A percentile compares a stretch with the other conserved stretches of the same genome.
Conservation (phyloP, 2,329 filamentous ascomycete genomes). For the Claviceps capensis region DNA sequence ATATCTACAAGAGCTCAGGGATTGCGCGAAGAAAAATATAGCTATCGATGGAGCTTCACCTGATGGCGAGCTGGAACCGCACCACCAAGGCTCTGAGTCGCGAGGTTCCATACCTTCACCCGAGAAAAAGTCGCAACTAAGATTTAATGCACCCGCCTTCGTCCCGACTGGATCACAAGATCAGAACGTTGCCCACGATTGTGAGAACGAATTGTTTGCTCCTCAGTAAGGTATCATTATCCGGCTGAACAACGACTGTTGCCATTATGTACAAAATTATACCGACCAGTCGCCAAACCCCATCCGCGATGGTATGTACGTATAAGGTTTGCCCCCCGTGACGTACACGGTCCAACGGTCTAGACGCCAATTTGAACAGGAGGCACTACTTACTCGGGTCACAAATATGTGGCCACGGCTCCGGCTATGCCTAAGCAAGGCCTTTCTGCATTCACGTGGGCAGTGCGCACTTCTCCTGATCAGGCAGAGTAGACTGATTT, state of each 20-base stretch:
- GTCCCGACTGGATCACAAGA: not conserved
- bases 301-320: not conserved
- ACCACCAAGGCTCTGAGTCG: not conserved
- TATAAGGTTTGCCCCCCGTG: slow-evolving; percentile 1
- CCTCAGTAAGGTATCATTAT: not conserved
- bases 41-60: not conserved
- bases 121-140: not conserved
- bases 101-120: not conserved
- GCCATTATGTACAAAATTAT: not conserved
- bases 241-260: not conserved
- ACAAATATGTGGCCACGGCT: not conserved
- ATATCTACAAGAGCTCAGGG: not conserved
- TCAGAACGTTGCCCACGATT: not conserved
- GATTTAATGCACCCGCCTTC: not conserved
- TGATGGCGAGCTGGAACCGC: not conserved
- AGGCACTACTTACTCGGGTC: not conserved
- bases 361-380: not conserved
- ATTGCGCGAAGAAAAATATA: not conserved
- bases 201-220: not conserved
- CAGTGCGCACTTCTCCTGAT: not conserved
- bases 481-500: not conserved
- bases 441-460: slow-evolving; percentile 2
- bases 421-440: slow-evolving; percentile 1
- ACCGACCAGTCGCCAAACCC: slow-evolving; percentile 1
- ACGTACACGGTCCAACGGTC: slow-evolving; percentile 1